Base-by-base conservation (phyloP, 106 monocot species). In the Allium cepa region DNA sequence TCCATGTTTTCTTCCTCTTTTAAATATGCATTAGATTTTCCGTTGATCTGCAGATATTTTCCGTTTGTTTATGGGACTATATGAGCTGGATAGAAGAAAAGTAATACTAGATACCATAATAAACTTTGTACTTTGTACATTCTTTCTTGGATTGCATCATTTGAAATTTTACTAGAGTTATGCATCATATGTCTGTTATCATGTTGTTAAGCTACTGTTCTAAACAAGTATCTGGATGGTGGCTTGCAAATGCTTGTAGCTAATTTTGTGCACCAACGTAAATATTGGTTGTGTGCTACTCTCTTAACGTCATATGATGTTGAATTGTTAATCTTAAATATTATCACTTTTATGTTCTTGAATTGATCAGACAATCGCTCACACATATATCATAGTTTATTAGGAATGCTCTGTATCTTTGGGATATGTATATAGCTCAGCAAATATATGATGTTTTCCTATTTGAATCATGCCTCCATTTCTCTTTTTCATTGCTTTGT, bases 171-270 rank as follows among this genome's bases (percentile, higher is more conserved):
- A 47, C 57, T 57, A 60, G 16, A 67, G 28, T 53, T 26, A 26
- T 11, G 22, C 1, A 67, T 65, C 7, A 36, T n/a, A 6, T 59
- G 9, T 66, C 1, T 60, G 16, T 50, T 80, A 9, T 68, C 22
- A 62, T 56, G 63, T 64, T 14, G 27, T 59, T 69, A 89, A 84
- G 89, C 90, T 69, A 73, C 75, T 26, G 77, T 80, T 49, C 79
- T 84, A 36, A 83, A 85, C 77, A 80, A 83, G 59, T 90, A 62
- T 74, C 72, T 85, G 4, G 80, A 78, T 45, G 72, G 59, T 26
- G 77, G 85, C 69, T 82, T 90, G 77, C 64, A 90, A 48, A 82
- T 90, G 82, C 80, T 90, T 45, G 85, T 90, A 36, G 64, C 47
- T 59, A 90, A 90, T 57, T 80, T 90, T 55, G 46, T 46, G 47